Evolutionary conservation across 2,329 filamentous ascomycete species (phyloP), one percentile per base, ranked within the genome.

Genomic region (Annulohypoxylon truncatum): DNA sequence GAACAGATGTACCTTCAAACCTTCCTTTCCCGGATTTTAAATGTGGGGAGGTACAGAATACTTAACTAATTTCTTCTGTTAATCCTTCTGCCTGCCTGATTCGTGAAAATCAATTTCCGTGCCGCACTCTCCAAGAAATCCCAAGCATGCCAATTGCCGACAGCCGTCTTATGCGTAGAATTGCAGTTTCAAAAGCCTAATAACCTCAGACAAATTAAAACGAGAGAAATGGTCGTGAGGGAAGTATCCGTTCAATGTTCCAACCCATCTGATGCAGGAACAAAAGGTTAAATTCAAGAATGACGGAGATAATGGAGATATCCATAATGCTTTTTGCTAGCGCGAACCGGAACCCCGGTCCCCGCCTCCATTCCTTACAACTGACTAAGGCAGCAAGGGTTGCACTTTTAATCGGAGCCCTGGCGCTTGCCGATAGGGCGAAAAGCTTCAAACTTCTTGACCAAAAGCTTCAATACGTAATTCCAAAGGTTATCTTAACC

Each of bases 211-310:
- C 40, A 47, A 54, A 53, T 52, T 13, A 40, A 31, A 28, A 29
- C 6, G 15, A 33, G 31, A 42, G 48, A 22, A 51, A 15, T 10
- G 26, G 42, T 18, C 7, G 12, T 18, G 24, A 40, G 13, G 48
- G 24, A 58, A 26, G 28, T 24, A 22, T 31, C 12, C 24, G 24
- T 47, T 31, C 4, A 31, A 7, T n/a, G n/a, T n/a, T n/a, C n/a
- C 35, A 15, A 15, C 35, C 20, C 44, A 48, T 48, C 24, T 15
- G 31, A 58, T 31, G 54, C 54, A 58, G 61, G 61, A 58, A 64
- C 61, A 42, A 24, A 63, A 58, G 31, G 33, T 50, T 53, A 56
- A 42, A 57, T 57, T 58, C 29, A 55, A 35, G 61, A 51, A 54
- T 59, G 10, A 51, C 20, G 15, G 28, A 51, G 47, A 35, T 53